Base-by-base conservation (phyloP, 352 stramenopile species). In the Elongisporangium senticosum region DNA sequence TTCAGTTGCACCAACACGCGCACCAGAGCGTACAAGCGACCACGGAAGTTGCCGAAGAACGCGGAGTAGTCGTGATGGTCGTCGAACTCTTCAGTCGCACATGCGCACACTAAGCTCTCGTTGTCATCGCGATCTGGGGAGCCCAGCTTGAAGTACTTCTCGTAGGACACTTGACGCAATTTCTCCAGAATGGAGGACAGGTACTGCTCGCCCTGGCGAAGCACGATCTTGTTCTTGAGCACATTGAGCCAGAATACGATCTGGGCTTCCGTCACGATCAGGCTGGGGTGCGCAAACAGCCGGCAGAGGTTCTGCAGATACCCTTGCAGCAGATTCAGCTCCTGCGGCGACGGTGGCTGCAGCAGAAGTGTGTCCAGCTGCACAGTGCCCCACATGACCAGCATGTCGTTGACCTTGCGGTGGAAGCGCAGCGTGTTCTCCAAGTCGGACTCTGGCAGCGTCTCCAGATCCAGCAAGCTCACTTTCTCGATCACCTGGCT, bases 141-240 rank as follows among this genome's bases (percentile, higher is more conserved):
- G 2, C 73, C 63, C 3, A 93, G 51, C 59, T 89, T 90, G 53
- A 93, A 93, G 64, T 90, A 93, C 56, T 90, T 93, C 15, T 90
- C 81, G 15, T 88, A 86, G 10, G 75, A 79, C 7, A 84, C 72
- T 49, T 85, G 71, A 20, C 76, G 77, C n/a, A 90, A 49, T 37
- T 83, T 62, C 2, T 58, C 57, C 28, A 89, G 28, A 55, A 86
- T 69, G 7, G 75, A 67, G 2, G 53, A 52, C 17, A 84, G 26
- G 23, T 69, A 79, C 7, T 59, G 56, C 39, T 82, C 68, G 26
- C 69, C 71, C 39, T 74, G 65, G 53, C 79, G 76, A 37, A 89
- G 58, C 19, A 92, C 69, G 24, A 55, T 65, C 58, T 79, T 83
- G 64, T 89, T 76, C 69, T 93, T 93, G 20, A 93, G 58, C 22